phyloP scores from a whole-genome alignment of 495 filamentous ascomycete genomes.

The Trichocladium antarcticum region DNA sequence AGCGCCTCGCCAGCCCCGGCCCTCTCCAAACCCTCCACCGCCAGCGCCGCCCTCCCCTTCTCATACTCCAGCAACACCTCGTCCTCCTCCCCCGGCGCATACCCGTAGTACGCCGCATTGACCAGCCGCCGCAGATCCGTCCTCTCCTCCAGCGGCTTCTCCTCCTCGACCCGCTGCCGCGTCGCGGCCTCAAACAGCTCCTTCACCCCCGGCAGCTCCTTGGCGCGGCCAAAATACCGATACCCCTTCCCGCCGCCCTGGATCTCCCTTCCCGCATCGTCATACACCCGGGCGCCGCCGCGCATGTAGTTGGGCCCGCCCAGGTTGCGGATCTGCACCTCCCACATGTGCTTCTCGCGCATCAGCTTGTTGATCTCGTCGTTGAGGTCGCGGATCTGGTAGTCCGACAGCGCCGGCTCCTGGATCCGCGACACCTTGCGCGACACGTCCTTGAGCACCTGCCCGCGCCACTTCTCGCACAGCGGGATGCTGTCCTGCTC shows the following conservation, averaged over 20 bases:
- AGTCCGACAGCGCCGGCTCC: slow-evolving; percentile 77
- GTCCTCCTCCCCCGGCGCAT: slow-evolving; percentile 89
- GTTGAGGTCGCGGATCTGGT: slow-evolving; percentile 94
- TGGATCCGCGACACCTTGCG: slow-evolving; percentile 95
- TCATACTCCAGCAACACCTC: slow-evolving; percentile 75
- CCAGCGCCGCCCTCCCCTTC: slow-evolving; percentile 68
- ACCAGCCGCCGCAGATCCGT: slow-evolving; percentile 70
- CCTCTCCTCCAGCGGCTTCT: slow-evolving; percentile 48
- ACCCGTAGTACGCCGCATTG: slow-evolving; percentile 93
- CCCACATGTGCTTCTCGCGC: slow-evolving; percentile 98
- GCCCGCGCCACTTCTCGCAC: slow-evolving; percentile 97
- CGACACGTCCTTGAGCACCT: slow-evolving; percentile 93
- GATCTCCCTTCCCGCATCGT: slow-evolving; percentile 86
- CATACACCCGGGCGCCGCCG: slow-evolving; percentile 73
- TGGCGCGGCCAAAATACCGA: slow-evolving; percentile 73
- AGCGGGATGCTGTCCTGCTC: slow-evolving; percentile 68
- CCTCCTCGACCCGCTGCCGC: slow-evolving; percentile 40
- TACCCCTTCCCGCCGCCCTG: slow-evolving; percentile 84
- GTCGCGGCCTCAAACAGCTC: slow-evolving; percentile 83
- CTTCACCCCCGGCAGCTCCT: slow-evolving; percentile 88
- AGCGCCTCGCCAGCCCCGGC: slow-evolving; percentile 31
- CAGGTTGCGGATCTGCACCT: slow-evolving; percentile 84
- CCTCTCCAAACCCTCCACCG: slow-evolving; percentile 48
- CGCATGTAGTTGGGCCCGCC: slow-evolving; percentile 98
- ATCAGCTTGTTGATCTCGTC: slow-evolving; percentile 99